A percentile compares a stretch with the other conserved stretches of the same genome.
Conservation (phyloP, 106 monocot genomes). For the Agapanthus africanus region DNA sequence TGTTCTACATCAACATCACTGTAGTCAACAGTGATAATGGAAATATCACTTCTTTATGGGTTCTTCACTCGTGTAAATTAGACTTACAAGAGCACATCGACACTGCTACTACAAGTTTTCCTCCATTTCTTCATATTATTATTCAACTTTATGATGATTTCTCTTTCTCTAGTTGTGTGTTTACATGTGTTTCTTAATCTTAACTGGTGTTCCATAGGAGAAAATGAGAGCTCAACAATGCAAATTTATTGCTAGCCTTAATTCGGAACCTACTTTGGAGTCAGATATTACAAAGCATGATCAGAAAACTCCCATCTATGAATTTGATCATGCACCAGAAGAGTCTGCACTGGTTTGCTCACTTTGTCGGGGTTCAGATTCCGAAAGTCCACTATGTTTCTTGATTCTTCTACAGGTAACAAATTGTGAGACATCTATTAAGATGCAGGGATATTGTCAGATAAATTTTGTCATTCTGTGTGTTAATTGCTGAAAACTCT, state of each 20-base stretch:
- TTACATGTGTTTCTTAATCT: slow-evolving; percentile 1
- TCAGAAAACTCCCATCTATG: slow-evolving; percentile 7
- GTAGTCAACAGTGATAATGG: too few relatives aligned
- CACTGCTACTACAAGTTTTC: background rate
- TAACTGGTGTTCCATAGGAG: slow-evolving; percentile 28
- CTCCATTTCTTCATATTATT: background rate
- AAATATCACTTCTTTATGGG: too few relatives aligned
- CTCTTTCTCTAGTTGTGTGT: background rate
- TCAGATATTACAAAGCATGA: slow-evolving; percentile 17
- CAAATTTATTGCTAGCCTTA: slow-evolving; percentile 62
- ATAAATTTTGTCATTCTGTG: background rate
- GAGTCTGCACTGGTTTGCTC: slow-evolving; percentile 64
- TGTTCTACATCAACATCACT: too few relatives aligned
- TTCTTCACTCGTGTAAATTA: background rate
- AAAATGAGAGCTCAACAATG: slow-evolving; percentile 89
- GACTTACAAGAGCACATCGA: background rate
- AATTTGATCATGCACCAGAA: slow-evolving; percentile 19
- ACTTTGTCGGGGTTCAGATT: slow-evolving; percentile 65
- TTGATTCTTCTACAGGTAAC: slow-evolving; percentile 86
- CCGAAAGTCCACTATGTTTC: slow-evolving; percentile 66
- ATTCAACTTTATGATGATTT: background rate
- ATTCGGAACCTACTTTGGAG: slow-evolving; percentile 21
- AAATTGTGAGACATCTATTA: background rate
- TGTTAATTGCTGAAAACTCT: too few relatives aligned
- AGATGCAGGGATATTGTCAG: background rate